Evolutionary conservation across 306 rosid species (phyloP).

Genomic region (Cicer cuneatum): DNA sequence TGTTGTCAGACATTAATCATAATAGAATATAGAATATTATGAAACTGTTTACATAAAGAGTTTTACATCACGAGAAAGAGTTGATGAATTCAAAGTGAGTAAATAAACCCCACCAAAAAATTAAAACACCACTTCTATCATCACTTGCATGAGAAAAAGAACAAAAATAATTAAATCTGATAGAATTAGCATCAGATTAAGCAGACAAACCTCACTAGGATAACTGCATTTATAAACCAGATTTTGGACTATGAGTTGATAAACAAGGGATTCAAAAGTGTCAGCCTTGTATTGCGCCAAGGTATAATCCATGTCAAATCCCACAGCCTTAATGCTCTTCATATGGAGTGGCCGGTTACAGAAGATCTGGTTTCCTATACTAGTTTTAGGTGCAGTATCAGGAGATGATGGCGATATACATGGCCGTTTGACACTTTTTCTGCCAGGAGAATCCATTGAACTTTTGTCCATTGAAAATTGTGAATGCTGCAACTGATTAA

Average conservation of each 20-base stretch:
- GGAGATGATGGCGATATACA: constrained; percentile 69
- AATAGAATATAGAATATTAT: background rate
- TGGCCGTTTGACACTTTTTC: constrained; percentile 48
- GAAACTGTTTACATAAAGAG: background rate
- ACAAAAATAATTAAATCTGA: constrained; percentile 12
- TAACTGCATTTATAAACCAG: constrained; percentile 84
- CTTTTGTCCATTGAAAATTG: constrained; percentile 58
- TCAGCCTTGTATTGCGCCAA: constrained; percentile 96
- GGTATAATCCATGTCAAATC: constrained; percentile 99
- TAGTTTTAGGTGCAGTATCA: constrained; percentile 59
- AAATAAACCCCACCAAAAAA: constrained; percentile 9
- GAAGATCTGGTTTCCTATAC: constrained; percentile 78
- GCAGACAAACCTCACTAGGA: constrained; percentile 73
- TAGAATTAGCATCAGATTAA: constrained; percentile 22
- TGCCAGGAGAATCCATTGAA: constrained; percentile 42
- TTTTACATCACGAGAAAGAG: background rate
- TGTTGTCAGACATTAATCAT: background rate
- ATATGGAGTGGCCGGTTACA: constrained; percentile 94
- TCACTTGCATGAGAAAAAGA: constrained; percentile 11
- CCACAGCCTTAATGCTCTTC: constrained; percentile 89
- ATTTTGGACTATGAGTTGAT: constrained; percentile 79
- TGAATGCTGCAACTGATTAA: constrained; percentile 52
- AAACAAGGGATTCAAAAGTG: constrained; percentile 94
- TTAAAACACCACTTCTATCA: constrained; percentile 1
- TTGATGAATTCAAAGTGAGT: constrained; percentile 21